These are phyloP conservation scores for Peronospora farinosa DNA, from an alignment of 352 stramenopile species.

Conservation along the genomic window DNA sequence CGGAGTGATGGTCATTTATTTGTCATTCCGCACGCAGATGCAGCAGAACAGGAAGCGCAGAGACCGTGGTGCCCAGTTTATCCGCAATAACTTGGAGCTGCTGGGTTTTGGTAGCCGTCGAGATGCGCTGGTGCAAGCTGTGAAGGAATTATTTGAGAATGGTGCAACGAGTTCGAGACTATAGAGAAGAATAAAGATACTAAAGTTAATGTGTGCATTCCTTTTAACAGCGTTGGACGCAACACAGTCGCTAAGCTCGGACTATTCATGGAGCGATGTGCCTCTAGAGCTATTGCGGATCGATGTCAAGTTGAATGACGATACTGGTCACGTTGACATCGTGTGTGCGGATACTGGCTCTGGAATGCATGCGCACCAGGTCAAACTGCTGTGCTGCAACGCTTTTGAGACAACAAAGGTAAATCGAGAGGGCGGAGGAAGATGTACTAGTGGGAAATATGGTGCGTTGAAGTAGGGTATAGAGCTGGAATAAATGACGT, in stretches of 20 bases:
- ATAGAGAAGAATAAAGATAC: background rate
- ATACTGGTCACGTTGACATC: conserved; percentile 42
- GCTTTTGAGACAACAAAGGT: conserved; percentile 68
- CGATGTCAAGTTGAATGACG: conserved; percentile 23
- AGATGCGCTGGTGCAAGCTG: conserved; percentile 62
- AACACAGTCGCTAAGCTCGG: conserved; percentile 25
- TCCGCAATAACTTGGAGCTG: conserved; percentile 62
- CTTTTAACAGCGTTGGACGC: conserved; percentile 50
- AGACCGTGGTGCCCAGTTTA: conserved; percentile 44
- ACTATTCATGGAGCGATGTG: conserved; percentile 21
- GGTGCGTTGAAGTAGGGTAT: conserved; percentile 19
- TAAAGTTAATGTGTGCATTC: background rate
- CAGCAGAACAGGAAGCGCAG: conserved; percentile 16
- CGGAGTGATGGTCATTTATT: conserved; percentile 24
- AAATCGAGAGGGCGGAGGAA: background rate
- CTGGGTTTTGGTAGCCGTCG: conserved; percentile 57
- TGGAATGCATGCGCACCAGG: conserved; percentile 56
- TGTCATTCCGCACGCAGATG: conserved; percentile 5
- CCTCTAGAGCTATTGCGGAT: conserved; percentile 44
- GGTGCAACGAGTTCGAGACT: conserved; percentile 20
- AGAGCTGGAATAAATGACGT: background rate
- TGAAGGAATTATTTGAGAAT: conserved; percentile 83
- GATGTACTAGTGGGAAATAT: conserved; percentile 54
- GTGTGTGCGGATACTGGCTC: conserved; percentile 73
- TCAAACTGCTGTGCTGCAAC: conserved; percentile 58